Evolutionary conservation across 2,329 filamentous ascomycete genomes (phyloP).

Genomic region (Colletotrichum eremochloae): DNA sequence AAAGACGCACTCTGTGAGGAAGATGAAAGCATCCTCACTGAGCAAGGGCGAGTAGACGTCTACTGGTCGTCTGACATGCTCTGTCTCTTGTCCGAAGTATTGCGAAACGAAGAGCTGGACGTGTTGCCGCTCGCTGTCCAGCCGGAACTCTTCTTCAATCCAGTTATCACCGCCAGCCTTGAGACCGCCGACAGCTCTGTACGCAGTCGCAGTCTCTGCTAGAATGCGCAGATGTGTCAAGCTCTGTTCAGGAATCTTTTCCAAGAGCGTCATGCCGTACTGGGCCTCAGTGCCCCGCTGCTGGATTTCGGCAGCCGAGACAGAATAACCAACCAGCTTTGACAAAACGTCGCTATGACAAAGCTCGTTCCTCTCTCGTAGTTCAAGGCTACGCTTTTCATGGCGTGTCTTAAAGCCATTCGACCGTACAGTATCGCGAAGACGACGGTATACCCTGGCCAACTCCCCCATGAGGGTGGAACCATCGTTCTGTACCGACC

Average conservation of each 20-base stretch:
- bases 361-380: conserved; percentile 59
- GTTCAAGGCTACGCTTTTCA: conserved; percentile 47
- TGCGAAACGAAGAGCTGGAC: conserved; percentile 80
- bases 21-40: conserved; percentile 79
- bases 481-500: conserved; percentile 51
- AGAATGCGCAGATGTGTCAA: conserved; percentile 90
- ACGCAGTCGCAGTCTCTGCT: conserved; percentile 89
- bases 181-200: conserved; percentile 81
- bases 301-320: conserved; percentile 90
- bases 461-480: conserved; percentile 65
- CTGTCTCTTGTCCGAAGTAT: conserved; percentile 59
- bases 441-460: conserved; percentile 70
- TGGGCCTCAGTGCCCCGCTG: conserved; percentile 86
- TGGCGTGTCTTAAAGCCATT: conserved; percentile 64
- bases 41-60: conserved; percentile 71
- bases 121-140: conserved; percentile 79
- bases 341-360: conserved; percentile 71
- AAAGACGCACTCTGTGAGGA: conserved; percentile 83
- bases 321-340: conserved; percentile 82
- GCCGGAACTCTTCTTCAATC: conserved; percentile 75
- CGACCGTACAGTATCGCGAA: conserved; percentile 69
- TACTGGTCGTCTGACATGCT: conserved; percentile 56
- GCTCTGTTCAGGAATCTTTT: conserved; percentile 85
- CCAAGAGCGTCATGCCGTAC: conserved; percentile 80
- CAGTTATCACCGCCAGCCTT: conserved; percentile 70